Base-by-base conservation (phyloP, 371 early-diverging fungal genomes). In the Rhizopus sp. region DNA sequence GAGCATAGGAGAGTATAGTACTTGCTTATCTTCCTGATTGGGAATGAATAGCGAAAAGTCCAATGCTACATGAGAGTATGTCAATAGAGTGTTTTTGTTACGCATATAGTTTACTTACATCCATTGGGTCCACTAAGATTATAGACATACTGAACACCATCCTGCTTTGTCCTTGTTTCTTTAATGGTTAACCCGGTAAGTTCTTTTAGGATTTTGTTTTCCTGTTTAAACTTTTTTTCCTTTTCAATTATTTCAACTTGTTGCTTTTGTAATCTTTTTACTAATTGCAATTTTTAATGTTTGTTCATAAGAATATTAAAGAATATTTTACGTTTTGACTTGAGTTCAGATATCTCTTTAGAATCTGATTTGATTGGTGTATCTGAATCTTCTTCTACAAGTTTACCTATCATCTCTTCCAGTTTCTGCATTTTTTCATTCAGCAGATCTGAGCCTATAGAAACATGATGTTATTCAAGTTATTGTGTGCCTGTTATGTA, bases 91-190 rank as follows among this genome's bases (percentile, higher is more conserved):
- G 17, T 35, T 15, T 5, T 29, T n/a, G 45, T 12, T 54, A 4
- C 23, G 23, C 2, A 23, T 45, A 16, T 15, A 30, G 3, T 2
- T 3, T 23, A 59, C 62, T 52, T 67, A 67, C 67, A 53, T 35
- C 67, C 67, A 17, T 54, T 59, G 7, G 32, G 55, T 2, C 67
- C 67, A 23, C 47, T 37, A n/a, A 62, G 55, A 5, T 50, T 29
- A 35, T 59, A 67, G n/a, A 38, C 59, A 34, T 59, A 67, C 17
- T 51, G 16, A 31, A 29, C 53, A 0, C 49, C 41, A 3, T 44
- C 47, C 3, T 51, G 15, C 0, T 31, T 51, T 31, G 33, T 62
- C 34, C 56, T 56, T 8, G 47, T 32, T 30, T 55, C 60, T 42
- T 40, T 59, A 7, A 62, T 30, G 1, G 50, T 12, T 7, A 62